Percentiles rank a stretch among this genome's conserved stretches.
Evolutionary conservation across 768 basidiomycete species (phyloP).

Genomic region (Suillus plorans): DNA sequence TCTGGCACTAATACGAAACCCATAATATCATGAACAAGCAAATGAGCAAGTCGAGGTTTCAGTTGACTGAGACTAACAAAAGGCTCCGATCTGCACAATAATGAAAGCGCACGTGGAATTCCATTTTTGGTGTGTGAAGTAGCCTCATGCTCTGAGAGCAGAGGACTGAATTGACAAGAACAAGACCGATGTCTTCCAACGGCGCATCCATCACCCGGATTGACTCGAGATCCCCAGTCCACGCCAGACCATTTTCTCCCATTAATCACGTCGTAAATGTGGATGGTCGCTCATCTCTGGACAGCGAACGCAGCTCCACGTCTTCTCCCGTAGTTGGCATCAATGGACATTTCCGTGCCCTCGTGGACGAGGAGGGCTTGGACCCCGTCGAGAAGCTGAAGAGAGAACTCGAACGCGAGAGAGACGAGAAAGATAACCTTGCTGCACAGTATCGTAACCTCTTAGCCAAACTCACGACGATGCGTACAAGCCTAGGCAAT

Average conservation of each 20-base stretch:
- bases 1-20: neutral
- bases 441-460: constrained; percentile 84
- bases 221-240: constrained; percentile 19
- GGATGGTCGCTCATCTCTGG: constrained; percentile 42
- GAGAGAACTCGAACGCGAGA: constrained; percentile 70
- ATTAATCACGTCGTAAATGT: constrained; percentile 13
- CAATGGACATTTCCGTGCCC: constrained; percentile 35
- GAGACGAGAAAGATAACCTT: constrained; percentile 86
- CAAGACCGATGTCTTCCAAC: constrained; percentile 11
- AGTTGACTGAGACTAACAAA: too few relatives aligned
- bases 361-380: constrained; percentile 36
- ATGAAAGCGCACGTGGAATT: neutral
- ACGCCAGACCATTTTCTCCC: constrained; percentile 33
- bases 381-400: constrained; percentile 64
- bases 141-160: neutral
- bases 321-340: constrained; percentile 29
- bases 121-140: constrained; percentile 1
- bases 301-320: constrained; percentile 43
- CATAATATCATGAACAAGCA: neutral
- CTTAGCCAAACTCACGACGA: constrained; percentile 84
- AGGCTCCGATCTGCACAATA: neutral
- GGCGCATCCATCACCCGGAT: constrained; percentile 9
- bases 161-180: neutral
- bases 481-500: constrained; percentile 91
- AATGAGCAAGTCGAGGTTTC: neutral